Conservation (phyloP, 2,329 filamentous ascomycete genomes). For the Xylariales sp. region DNA sequence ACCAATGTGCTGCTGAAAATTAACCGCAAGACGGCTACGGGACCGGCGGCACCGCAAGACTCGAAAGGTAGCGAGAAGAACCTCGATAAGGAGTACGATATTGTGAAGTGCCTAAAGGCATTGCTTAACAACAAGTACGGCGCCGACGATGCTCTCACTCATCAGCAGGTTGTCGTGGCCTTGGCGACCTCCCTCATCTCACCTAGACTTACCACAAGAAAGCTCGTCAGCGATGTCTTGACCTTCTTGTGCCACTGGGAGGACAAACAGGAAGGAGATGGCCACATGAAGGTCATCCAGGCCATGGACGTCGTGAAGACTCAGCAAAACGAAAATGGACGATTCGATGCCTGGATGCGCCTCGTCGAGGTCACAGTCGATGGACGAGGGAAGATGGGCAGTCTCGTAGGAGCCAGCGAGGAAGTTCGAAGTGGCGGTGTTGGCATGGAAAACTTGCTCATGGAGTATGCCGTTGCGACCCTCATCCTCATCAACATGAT, state of each 20-base stretch:
- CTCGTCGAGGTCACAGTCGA: slow-evolving; percentile 96
- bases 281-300: slow-evolving; percentile 89
- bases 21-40: slow-evolving; percentile 77
- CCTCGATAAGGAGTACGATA: slow-evolving; percentile 90
- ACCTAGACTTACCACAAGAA: slow-evolving; percentile 82
- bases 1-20: slow-evolving; percentile 92
- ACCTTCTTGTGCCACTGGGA: slow-evolving; percentile 97
- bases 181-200: slow-evolving; percentile 84
- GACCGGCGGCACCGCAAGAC: slow-evolving; percentile 59
- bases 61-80: slow-evolving; percentile 65
- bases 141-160: slow-evolving; percentile 86
- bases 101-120: slow-evolving; percentile 94
- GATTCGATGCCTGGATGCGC: slow-evolving; percentile 98
- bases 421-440: slow-evolving; percentile 94
- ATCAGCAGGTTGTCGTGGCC: slow-evolving; percentile 86
- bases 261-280: slow-evolving; percentile 69
- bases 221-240: slow-evolving; percentile 91
- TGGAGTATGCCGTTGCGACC: slow-evolving; percentile 97
- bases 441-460: slow-evolving; percentile 96
- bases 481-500: slow-evolving; percentile 96
- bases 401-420: slow-evolving; percentile 91
- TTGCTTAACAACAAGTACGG: slow-evolving; percentile 99
- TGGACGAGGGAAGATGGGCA: slow-evolving; percentile 97
- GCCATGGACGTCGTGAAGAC: slow-evolving; percentile 88
- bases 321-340: slow-evolving; percentile 83